Conservation (phyloP, 2,329 filamentous ascomycete species). For the Pseudonectria foliicola region DNA sequence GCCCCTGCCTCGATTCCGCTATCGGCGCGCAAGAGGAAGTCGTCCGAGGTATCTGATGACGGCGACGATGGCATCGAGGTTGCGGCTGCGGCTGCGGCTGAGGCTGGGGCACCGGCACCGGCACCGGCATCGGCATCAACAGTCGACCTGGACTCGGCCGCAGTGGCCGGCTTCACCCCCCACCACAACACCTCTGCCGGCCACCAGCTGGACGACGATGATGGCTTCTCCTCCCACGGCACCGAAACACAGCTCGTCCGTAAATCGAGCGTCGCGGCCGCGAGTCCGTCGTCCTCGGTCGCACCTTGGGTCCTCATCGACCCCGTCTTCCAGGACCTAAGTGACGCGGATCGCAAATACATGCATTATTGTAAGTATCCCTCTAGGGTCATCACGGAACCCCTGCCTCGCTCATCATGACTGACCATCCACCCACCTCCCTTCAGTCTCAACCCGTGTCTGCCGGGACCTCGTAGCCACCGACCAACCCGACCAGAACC, state of each 20-base stretch:
- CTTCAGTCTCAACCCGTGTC: slow-evolving; percentile 42
- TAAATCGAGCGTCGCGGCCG: slow-evolving; percentile 10
- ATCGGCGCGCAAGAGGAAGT: too few species aligned
- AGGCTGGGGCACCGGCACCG: too few species aligned
- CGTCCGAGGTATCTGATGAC: background rate
- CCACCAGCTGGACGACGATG: slow-evolving; percentile 6
- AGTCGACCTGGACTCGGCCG: too few species aligned
- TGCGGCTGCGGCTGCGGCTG: background rate
- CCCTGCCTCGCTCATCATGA: background rate
- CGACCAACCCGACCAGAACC: slow-evolving; percentile 37
- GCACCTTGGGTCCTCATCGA: slow-evolving; percentile 35
- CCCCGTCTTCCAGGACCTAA: slow-evolving; percentile 45
- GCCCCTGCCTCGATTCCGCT: background rate
- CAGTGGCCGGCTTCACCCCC: too few species aligned
- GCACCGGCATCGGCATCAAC: too few species aligned
- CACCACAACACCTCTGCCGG: too few species aligned
- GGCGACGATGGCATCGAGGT: background rate
- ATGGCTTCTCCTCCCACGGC: slow-evolving; percentile 10
- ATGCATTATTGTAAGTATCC: slow-evolving; percentile 33
- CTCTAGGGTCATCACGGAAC: slow-evolving; percentile 4
- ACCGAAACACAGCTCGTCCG: slow-evolving; percentile 23
- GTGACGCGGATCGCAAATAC: slow-evolving; percentile 37
- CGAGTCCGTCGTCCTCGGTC: slow-evolving; percentile 15
- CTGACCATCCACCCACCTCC: slow-evolving; percentile 8
- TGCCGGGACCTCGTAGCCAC: slow-evolving; percentile 46